These are phyloP conservation scores for Blechomonas ayalai DNA, from an alignment of 208 protist genomes.

Conservation along the genomic window DNA sequence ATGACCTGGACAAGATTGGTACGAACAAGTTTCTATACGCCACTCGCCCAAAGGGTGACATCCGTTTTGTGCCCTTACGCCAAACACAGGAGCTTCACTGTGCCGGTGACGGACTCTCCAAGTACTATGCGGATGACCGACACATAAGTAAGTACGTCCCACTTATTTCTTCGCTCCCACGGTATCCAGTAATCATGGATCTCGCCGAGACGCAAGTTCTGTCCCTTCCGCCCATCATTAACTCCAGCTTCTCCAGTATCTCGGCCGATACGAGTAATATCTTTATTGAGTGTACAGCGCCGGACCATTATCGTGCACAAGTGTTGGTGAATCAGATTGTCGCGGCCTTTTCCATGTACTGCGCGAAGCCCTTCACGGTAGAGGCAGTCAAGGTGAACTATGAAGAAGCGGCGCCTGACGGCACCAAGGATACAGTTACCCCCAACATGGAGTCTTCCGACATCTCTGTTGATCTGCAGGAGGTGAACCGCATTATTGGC, in stretches of 20 bases:
- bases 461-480: slow-evolving; percentile 39
- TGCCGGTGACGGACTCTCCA: slow-evolving; percentile 71
- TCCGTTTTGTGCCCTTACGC: slow-evolving; percentile 94
- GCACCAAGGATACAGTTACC: slow-evolving; percentile 48
- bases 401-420: slow-evolving; percentile 53
- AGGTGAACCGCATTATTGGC: slow-evolving; percentile 88
- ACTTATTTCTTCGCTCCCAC: slow-evolving; percentile 52
- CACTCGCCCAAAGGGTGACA: slow-evolving; percentile 68
- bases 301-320: slow-evolving; percentile 94
- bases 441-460: slow-evolving; percentile 53
- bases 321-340: slow-evolving; percentile 96
- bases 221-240: slow-evolving; percentile 99
- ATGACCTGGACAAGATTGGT: slow-evolving; percentile 97
- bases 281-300: slow-evolving; percentile 99
- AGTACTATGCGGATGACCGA: slow-evolving; percentile 85
- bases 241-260: slow-evolving; percentile 97
- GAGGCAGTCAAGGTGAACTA: slow-evolving; percentile 84
- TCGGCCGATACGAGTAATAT: slow-evolving; percentile 95
- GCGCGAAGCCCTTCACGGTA: slow-evolving; percentile 82
- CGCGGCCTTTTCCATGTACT: slow-evolving; percentile 94
- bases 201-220: slow-evolving; percentile 68
- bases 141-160: slow-evolving; percentile 86
- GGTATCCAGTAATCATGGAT: slow-evolving; percentile 87
- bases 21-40: slow-evolving; percentile 89
- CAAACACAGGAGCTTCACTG: slow-evolving; percentile 69